Base-by-base conservation (phyloP, 1,284 basidiomycete species). In the Schizophyllum amplum region DNA sequence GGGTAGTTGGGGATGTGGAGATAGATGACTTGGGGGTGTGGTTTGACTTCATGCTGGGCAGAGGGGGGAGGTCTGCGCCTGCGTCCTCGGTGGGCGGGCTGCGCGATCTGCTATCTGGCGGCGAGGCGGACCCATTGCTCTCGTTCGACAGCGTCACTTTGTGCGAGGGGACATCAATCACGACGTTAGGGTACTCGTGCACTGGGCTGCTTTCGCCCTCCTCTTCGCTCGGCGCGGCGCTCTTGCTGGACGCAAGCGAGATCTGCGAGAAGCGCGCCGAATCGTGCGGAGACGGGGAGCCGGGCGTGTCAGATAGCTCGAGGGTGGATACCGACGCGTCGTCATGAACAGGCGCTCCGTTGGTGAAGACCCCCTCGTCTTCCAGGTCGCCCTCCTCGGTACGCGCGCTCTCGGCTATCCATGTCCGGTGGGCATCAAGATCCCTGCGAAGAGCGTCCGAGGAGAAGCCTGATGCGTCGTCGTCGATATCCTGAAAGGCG, bases 181-280 rank as follows among this genome's bases (percentile, higher is more conserved):
- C 66, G 24, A 81, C 74, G 20, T 66, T 67, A 9, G 77, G 79
- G 60, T 79, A 78, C 47, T 70, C 61, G 26, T 60, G 54, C n/a
- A 13, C 22, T 51, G 9, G 21, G 51, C 26, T 58, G 27, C 25
- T 47, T 15, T 54, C 60, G 42, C 62, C 47, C n/a, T 63, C 59
- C 17, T 62, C 52, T 5, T 61, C 63, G 13, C 55, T 21, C 60
- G 21, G 51, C 21, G 26, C 47, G 7, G 20, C 51, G 20, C 24
- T 24, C 4, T 13, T 47, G n/a, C 64, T 58, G 24, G 59, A 63
- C 13, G 75, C 73, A 23, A 79, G 68, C 13, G 77, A 73, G 56
- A 80, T 71, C 42, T 73, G 71, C 4, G 79, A 76, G 62, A 81
- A 75, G 25, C 75, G 71, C 42, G 69, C 68, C 7, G 74, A 66